phyloP scores from a whole-genome alignment of 768 basidiomycete genomes.

The Leccinum boreale region DNA sequence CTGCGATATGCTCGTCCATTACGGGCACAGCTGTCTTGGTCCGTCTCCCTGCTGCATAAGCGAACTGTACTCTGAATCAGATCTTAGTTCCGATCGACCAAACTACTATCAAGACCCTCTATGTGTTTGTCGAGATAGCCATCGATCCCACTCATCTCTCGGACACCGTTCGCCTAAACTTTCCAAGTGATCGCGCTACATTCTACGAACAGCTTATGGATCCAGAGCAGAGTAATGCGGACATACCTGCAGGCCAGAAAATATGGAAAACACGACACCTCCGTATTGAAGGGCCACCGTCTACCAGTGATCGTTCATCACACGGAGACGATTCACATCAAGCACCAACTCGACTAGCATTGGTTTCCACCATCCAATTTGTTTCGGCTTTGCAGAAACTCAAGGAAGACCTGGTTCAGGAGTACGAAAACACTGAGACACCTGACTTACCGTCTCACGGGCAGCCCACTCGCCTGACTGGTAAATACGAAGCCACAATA shows the following conservation, averaged over 20 bases:
- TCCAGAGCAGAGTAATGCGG: conserved; percentile 44
- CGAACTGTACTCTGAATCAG: conserved; percentile 1
- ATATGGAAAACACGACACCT: conserved; percentile 44
- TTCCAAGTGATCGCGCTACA: conserved; percentile 67
- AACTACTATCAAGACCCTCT: conserved; percentile 91
- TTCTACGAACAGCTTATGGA: conserved; percentile 68
- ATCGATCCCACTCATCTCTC: conserved; percentile 85
- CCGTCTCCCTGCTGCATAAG: conserved; percentile 20
- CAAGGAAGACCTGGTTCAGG: conserved; percentile 67
- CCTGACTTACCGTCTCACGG: conserved; percentile 1
- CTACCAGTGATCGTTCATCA: neutral
- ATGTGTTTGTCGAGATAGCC: conserved; percentile 95
- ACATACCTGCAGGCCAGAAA: conserved; percentile 47
- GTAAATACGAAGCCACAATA: conserved; percentile 71
- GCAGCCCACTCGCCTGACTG: conserved; percentile 41
- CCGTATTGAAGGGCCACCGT: conserved; percentile 51
- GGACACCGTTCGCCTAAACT: conserved; percentile 84
- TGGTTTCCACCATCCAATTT: conserved; percentile 98
- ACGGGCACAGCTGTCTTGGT: conserved; percentile 98
- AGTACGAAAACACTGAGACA: conserved; percentile 22
- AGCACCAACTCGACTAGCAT: conserved; percentile 67
- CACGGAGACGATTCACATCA: conserved; percentile 11
- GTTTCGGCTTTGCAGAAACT: conserved; percentile 87
- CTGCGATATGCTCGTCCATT: conserved; percentile 97
- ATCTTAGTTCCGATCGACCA: conserved; percentile 87